A percentile compares a stretch with the other conserved stretches of the same genome.
phyloP scores from a whole-genome alignment of 805 yeast genomes.

The Novakomyces olei region DNA sequence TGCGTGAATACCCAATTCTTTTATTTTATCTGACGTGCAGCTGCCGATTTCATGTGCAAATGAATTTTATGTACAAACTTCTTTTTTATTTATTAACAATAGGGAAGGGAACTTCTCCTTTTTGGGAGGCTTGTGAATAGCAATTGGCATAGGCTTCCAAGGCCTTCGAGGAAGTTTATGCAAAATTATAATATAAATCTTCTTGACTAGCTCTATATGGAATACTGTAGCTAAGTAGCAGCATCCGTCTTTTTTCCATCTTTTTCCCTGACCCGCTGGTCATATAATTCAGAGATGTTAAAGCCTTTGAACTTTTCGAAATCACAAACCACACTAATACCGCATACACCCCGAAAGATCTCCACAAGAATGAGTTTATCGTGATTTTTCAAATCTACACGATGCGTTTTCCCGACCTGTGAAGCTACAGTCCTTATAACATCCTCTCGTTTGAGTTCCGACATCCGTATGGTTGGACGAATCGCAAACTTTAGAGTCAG shows the following conservation, averaged over 20 bases:
- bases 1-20: too few relatives aligned
- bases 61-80: not conserved
- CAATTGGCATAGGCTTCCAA: too few relatives aligned
- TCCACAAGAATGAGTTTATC: slow-evolving; percentile 42
- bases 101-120: not conserved
- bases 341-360: slow-evolving; percentile 36
- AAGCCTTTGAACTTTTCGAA: slow-evolving; percentile 41
- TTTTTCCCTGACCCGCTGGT: not conserved
- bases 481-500: slow-evolving; percentile 38
- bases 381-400: slow-evolving; percentile 56
- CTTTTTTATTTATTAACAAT: too few relatives aligned
- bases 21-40: too few relatives aligned
- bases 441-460: slow-evolving; percentile 44
- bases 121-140: not conserved
- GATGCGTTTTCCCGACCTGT: slow-evolving; percentile 51
- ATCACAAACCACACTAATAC: slow-evolving; percentile 53
- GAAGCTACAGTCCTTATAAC: slow-evolving; percentile 53
- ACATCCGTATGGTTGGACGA: slow-evolving; percentile 55
- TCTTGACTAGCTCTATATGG: not conserved
- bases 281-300: slow-evolving; percentile 60
- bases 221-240: not conserved
- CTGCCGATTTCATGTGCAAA: too few relatives aligned
- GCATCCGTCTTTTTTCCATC: not conserved
- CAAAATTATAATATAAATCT: not conserved
- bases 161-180: too few relatives aligned